A percentile compares a stretch with the other conserved stretches of the same genome.
phyloP scores from a whole-genome alignment of 2,329 filamentous ascomycete genomes.

The Neoscytalidium dimidiatum region DNA sequence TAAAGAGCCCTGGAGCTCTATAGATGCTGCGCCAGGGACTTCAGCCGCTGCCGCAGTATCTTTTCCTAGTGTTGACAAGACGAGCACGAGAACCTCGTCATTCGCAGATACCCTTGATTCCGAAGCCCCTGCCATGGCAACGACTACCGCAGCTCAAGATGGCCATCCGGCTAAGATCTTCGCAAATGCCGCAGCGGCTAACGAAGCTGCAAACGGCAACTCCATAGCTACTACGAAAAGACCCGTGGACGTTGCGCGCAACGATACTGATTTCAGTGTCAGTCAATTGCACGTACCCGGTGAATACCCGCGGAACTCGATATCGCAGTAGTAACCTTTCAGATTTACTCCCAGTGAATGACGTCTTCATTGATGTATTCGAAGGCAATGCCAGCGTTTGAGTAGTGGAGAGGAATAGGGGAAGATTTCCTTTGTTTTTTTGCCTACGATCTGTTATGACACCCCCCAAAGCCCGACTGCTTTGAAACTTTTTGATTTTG shows the following conservation, averaged over 20 bases:
- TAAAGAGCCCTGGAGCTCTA: conserved; percentile 4
- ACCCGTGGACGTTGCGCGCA: conserved; percentile 49
- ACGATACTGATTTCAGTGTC: conserved; percentile 54
- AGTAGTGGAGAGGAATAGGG: background rate
- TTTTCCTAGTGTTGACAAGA: conserved; percentile 5
- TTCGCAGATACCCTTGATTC: conserved; percentile 7
- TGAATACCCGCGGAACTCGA: conserved; percentile 54
- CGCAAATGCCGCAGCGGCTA: conserved; percentile 2
- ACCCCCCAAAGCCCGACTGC: background rate
- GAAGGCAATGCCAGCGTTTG: background rate
- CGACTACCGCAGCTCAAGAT: background rate
- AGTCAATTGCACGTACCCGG: conserved; percentile 71
- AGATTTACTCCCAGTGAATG: background rate
- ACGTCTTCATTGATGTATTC: background rate
- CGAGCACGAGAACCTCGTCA: conserved; percentile 8
- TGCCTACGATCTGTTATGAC: conserved; percentile 10
- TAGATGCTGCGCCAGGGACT: background rate
- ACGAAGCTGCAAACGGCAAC: conserved; percentile 1
- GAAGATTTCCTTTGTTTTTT: background rate
- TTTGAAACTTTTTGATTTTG: conserved; percentile 1
- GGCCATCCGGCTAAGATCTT: background rate
- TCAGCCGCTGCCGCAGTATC: background rate
- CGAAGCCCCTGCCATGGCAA: background rate
- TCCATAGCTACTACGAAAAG: conserved; percentile 23
- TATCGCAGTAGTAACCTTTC: background rate